phyloP scores from a whole-genome alignment of 75 land plant genomes.

The Gnetum montanum region DNA sequence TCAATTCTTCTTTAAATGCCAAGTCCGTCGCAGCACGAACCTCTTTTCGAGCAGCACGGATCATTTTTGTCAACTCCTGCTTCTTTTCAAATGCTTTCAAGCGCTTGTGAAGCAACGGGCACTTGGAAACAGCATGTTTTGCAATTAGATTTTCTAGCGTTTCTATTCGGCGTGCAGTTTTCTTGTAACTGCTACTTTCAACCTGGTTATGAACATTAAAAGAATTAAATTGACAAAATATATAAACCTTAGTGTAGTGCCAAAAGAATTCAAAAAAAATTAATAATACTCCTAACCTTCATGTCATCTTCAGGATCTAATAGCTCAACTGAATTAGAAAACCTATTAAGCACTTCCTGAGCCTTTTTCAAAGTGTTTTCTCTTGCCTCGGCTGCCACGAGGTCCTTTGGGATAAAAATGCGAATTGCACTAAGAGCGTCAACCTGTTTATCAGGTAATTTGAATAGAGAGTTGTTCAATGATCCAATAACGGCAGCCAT shows the following conservation, averaged over 20 bases:
- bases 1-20: conserved; percentile 93
- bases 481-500: too few relatives aligned
- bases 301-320: conserved; percentile 93
- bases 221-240: neutral
- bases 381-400: conserved; percentile 72
- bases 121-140: conserved; percentile 60
- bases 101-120: conserved; percentile 64
- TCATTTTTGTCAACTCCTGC: conserved; percentile 58
- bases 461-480: neutral
- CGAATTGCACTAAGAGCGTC: conserved; percentile 64
- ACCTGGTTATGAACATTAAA: conserved; percentile 36
- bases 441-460: conserved; percentile 33
- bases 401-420: conserved; percentile 65
- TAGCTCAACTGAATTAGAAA: conserved; percentile 64
- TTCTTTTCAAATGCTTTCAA: conserved; percentile 62
- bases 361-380: conserved; percentile 69
- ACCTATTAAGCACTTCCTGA: conserved; percentile 62
- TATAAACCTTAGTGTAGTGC: neutral
- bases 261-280: conserved; percentile 1
- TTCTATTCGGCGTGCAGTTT: conserved; percentile 64
- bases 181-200: conserved; percentile 50
- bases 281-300: conserved; percentile 38
- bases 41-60: conserved; percentile 56
- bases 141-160: conserved; percentile 62
- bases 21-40: conserved; percentile 75